These are phyloP conservation scores for Neopestalotiopsis clavispora DNA, from an alignment of 2,329 filamentous ascomycete species.

Conservation along the genomic window DNA sequence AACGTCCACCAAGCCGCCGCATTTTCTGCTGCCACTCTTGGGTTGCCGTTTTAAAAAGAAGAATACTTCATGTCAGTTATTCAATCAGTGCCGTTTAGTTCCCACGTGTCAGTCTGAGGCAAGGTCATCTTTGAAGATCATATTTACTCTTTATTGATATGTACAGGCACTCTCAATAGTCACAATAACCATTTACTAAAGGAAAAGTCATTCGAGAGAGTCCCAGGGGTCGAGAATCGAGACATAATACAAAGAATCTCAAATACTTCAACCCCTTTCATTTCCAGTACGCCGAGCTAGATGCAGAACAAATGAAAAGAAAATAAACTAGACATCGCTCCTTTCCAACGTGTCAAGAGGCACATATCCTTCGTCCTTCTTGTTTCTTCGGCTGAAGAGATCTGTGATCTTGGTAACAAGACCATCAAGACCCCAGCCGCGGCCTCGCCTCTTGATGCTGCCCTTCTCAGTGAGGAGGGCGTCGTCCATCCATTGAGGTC, in stretches of 20 bases:
- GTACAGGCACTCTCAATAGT: background rate
- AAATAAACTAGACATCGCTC: conserved; percentile 24
- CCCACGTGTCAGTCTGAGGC: background rate
- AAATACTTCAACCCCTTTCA: background rate
- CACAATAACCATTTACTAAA: background rate
- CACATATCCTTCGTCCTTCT: conserved; percentile 62
- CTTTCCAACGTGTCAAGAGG: conserved; percentile 59
- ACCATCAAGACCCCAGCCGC: conserved; percentile 46
- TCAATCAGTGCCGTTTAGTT: too few relatives aligned
- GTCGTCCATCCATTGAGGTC: conserved; percentile 86
- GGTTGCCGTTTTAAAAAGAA: too few relatives aligned
- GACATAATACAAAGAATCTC: background rate
- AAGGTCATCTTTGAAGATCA: background rate
- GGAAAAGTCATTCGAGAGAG: background rate
- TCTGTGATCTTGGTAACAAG: conserved; percentile 49
- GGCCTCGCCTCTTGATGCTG: conserved; percentile 46
- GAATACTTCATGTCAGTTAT: too few relatives aligned
- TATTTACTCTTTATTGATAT: background rate
- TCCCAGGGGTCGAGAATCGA: background rate
- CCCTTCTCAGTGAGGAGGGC: conserved; percentile 64
- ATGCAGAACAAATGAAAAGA: conserved; percentile 18
- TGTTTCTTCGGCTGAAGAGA: conserved; percentile 37
- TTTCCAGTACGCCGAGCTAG: background rate
- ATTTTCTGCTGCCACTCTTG: too few relatives aligned
- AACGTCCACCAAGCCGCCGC: too few relatives aligned